Conservation (phyloP, 352 stramenopile genomes). For the Aphanomyces euteiches region DNA sequence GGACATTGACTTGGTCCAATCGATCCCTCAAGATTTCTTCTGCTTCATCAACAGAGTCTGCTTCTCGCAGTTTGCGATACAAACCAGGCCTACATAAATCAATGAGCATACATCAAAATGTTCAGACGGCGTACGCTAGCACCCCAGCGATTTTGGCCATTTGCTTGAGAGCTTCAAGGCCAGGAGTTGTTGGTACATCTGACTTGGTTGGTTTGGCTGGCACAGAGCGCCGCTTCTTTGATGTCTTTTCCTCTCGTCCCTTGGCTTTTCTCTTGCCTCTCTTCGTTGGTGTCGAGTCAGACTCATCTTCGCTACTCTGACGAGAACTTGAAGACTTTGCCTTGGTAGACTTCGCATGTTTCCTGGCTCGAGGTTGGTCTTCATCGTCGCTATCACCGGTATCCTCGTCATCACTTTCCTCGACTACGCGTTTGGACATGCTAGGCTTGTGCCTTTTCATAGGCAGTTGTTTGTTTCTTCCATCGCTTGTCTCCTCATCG, state of each 20-base stretch:
- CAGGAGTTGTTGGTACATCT: constrained; percentile 38
- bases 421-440: constrained; percentile 33
- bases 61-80: constrained; percentile 56
- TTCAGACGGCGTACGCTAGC: constrained; percentile 47
- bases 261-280: constrained; percentile 7
- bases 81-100: constrained; percentile 47
- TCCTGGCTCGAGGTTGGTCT: constrained; percentile 26
- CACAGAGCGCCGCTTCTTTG: constrained; percentile 19
- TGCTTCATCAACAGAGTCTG: constrained; percentile 40
- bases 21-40: constrained; percentile 60
- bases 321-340: constrained; percentile 29
- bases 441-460: constrained; percentile 34
- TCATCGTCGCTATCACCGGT: constrained; percentile 34
- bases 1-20: constrained; percentile 43
- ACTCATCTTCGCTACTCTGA: constrained; percentile 26
- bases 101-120: neutral
- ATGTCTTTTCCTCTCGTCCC: constrained; percentile 32
- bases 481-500: constrained; percentile 1
- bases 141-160: constrained; percentile 60
- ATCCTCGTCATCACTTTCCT: constrained; percentile 32
- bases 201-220: constrained; percentile 12
- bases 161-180: constrained; percentile 61
- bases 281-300: constrained; percentile 9
- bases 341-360: constrained; percentile 10
- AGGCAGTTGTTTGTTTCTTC: constrained; percentile 3